Conservation (phyloP, 495 filamentous ascomycete species). For the Penicillium nucicola region DNA sequence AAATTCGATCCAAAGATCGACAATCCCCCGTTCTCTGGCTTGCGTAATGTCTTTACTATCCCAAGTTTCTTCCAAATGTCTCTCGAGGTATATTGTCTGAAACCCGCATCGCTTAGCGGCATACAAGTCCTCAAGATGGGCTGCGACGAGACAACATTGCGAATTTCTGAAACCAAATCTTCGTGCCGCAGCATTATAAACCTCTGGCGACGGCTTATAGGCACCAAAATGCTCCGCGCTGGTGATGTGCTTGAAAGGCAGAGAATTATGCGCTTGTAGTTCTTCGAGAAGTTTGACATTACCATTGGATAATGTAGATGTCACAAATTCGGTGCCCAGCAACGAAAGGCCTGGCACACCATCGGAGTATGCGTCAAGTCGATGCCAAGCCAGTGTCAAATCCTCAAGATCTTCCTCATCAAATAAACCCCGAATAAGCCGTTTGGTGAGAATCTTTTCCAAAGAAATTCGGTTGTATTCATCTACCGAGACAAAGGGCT, state of each 20-base stretch:
- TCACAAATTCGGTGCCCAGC: conserved; percentile 49
- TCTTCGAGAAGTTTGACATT: conserved; percentile 62
- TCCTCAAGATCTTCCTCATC: conserved; percentile 11
- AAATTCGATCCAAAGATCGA: conserved; percentile 15
- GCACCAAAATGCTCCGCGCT: conserved; percentile 61
- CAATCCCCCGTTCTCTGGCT: conserved; percentile 17
- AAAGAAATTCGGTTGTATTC: conserved; percentile 18
- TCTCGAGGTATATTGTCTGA: conserved; percentile 65
- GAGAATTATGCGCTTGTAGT: conserved; percentile 45
- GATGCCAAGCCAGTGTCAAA: conserved; percentile 19
- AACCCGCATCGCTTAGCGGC: conserved; percentile 59
- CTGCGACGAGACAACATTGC: conserved; percentile 68
- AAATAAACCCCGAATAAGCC: conserved; percentile 10
- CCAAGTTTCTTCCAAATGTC: conserved; percentile 59
- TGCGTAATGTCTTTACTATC: conserved; percentile 6
- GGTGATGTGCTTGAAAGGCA: conserved; percentile 56
- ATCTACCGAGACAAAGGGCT: conserved; percentile 20
- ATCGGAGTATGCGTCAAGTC: conserved; percentile 15
- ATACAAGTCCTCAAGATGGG: conserved; percentile 62
- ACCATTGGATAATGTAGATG: conserved; percentile 65
- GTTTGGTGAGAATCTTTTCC: conserved; percentile 7
- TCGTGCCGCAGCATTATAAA: conserved; percentile 58
- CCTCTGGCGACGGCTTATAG: conserved; percentile 64
- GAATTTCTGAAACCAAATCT: conserved; percentile 48
- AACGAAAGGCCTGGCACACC: conserved; percentile 19